These are phyloP conservation scores for Nigrograna mackinnonii DNA, from an alignment of 2,329 filamentous ascomycete genomes.

Conservation along the genomic window DNA sequence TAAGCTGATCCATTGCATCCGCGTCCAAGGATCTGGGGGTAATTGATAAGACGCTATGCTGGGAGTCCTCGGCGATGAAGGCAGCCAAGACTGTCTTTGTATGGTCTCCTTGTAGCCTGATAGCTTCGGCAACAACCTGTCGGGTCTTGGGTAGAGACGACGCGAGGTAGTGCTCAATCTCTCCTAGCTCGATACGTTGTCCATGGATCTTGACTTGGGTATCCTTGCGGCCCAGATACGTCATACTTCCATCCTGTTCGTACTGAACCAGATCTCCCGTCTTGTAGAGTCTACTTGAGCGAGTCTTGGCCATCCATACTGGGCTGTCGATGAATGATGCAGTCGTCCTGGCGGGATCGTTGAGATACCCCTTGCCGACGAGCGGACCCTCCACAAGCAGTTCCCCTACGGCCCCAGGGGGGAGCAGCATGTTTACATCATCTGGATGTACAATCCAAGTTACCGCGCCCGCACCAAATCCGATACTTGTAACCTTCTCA, in stretches of 20 bases:
- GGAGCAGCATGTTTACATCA: constrained; percentile 16
- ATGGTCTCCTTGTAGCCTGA: not conserved
- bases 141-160: not conserved
- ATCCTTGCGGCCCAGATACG: constrained; percentile 6
- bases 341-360: constrained; percentile 20
- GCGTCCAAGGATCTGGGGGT: too few species aligned
- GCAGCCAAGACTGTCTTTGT: not conserved
- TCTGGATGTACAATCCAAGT: constrained; percentile 38
- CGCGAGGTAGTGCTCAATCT: constrained; percentile 12
- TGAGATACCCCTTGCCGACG: constrained; percentile 23
- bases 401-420: constrained; percentile 8
- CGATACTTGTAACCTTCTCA: constrained; percentile 11
- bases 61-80: not conserved
- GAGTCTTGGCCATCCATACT: not conserved
- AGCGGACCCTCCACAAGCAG: constrained; percentile 21
- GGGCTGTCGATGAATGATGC: constrained; percentile 29
- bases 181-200: constrained; percentile 43
- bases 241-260: constrained; percentile 4
- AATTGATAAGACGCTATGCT: not conserved
- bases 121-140: not conserved
- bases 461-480: constrained; percentile 9
- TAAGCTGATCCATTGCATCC: not conserved
- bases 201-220: constrained; percentile 27
- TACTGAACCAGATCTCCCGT: constrained; percentile 18
- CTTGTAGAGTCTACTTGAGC: constrained; percentile 11